Base-by-base conservation (phyloP, 1,284 basidiomycete genomes). In the Cerioporus squamosus region DNA sequence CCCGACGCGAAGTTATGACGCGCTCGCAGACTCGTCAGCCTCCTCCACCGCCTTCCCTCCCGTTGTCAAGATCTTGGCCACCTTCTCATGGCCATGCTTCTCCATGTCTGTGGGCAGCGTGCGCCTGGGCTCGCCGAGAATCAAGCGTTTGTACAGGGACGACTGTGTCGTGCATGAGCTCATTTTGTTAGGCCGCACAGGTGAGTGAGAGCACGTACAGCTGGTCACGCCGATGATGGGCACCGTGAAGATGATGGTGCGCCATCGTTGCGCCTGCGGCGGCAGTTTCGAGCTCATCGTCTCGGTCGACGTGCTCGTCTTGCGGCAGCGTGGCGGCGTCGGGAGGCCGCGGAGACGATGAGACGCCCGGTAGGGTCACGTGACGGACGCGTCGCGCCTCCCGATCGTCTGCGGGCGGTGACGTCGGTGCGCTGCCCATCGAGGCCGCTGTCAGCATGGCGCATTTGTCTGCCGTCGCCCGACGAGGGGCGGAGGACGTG, bases 71-170 rank as follows among this genome's bases (percentile, higher is more conserved):
- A 64, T 60, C 3, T 47, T 51, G 10, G 56, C 63, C 3, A 73
- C 55, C 51, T 64, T 70, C 17, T 68, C 62, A 46, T 59, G 52
- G n/a, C 62, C 62, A 20, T 61, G 62, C 22, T 45, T 48, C 9
- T 59, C 57, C 54, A 64, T 20, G 43, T 64, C 62, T 22, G 62
- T 59, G 1, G 59, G 62, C 38, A 64, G 46, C 29, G 63, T 72
- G 36, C 77, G 68, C 59, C 82, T 85, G 5, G 84, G 81, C 68
- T 89, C 83, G 43, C 84, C 86, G n/a, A 83, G 72, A 15, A 83
- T 77, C 5, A 88, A 75, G 2, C 88, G 83, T 69, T 84, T 84
- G 68, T 88, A 91, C 59, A 90, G 69, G n/a, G 42, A 90, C 82
- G 50, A 82, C 88, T 90, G 64, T 36, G 43, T 44, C 44, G 24